Conservation (phyloP, 2,329 filamentous ascomycete species). For the Fusarium dimerum region DNA sequence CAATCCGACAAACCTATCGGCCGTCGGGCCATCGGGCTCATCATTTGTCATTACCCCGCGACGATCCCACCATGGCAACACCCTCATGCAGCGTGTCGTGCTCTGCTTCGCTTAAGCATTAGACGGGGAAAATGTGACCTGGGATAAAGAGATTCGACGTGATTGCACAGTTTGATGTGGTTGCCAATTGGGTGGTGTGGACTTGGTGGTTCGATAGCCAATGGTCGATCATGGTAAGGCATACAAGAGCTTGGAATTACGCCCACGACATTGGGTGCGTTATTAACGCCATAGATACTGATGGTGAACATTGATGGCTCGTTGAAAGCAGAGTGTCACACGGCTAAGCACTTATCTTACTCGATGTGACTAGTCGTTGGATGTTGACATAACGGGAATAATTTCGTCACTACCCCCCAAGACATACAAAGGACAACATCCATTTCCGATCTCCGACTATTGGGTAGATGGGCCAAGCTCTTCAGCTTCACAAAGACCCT, state of each 20-base stretch:
- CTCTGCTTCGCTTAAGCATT: background rate
- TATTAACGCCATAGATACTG: background rate
- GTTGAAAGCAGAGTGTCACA: no score
- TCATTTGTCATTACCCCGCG: background rate
- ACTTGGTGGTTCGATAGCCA: background rate
- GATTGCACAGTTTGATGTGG: background rate
- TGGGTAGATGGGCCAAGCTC: background rate
- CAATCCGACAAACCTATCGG: background rate
- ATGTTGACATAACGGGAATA: no score
- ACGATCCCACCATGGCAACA: slow-evolving; percentile 6
- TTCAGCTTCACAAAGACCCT: background rate
- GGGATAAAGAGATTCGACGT: no score
- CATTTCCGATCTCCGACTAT: background rate
- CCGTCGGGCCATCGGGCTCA: background rate
- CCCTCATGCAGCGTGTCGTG: slow-evolving; percentile 7
- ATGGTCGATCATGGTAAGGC: background rate
- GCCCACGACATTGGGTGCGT: background rate
- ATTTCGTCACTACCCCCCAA: no score
- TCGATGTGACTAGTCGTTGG: no score
- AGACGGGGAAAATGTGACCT: no score
- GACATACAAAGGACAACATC: no score
- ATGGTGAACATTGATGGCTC: background rate
- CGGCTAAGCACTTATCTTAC: no score
- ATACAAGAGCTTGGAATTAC: slow-evolving; percentile 7
- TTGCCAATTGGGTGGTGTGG: background rate